Evolutionary conservation across 179 eudicot genomes (phyloP).

Genomic region (Vitellaria paradoxa): DNA sequence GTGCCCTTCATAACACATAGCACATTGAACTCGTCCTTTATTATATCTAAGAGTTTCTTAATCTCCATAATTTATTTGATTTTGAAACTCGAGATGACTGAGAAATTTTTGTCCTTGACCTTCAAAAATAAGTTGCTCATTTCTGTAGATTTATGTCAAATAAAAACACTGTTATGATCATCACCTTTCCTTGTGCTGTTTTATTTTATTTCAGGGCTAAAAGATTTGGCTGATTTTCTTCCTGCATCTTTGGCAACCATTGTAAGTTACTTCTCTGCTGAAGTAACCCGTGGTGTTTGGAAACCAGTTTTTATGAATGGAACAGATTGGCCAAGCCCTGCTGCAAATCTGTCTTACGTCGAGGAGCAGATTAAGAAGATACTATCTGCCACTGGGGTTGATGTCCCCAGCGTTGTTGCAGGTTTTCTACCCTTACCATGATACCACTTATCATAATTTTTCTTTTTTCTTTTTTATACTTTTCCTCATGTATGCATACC

Average conservation of each 20-base stretch:
- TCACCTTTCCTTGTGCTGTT: background rate
- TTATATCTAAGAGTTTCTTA: background rate
- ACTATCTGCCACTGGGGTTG: constrained; percentile 88
- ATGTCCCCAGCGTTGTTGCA: constrained; percentile 85
- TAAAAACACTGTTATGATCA: background rate
- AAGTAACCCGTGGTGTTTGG: constrained; percentile 95
- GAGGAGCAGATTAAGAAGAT: constrained; percentile 93
- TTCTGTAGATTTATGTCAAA: background rate
- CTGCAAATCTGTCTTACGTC: constrained; percentile 83
- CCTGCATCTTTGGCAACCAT: constrained; percentile 92
- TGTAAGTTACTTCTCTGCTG: constrained; percentile 93
- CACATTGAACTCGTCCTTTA: background rate
- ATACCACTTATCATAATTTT: too few species aligned
- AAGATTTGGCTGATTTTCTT: constrained; percentile 91
- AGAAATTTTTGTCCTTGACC: background rate
- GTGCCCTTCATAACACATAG: background rate
- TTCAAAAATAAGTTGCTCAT: background rate
- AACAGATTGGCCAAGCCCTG: constrained; percentile 99
- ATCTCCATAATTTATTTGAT: background rate
- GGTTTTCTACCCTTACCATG: constrained; percentile 35
- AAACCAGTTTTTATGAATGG: constrained; percentile 92
- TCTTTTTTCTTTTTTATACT: too few species aligned
- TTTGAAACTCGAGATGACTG: background rate
- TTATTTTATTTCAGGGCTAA: constrained; percentile 58
- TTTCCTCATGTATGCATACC: too few species aligned